These are phyloP conservation scores for Candida silvicultrix DNA, from an alignment of 805 yeast genomes.

Conservation along the genomic window DNA sequence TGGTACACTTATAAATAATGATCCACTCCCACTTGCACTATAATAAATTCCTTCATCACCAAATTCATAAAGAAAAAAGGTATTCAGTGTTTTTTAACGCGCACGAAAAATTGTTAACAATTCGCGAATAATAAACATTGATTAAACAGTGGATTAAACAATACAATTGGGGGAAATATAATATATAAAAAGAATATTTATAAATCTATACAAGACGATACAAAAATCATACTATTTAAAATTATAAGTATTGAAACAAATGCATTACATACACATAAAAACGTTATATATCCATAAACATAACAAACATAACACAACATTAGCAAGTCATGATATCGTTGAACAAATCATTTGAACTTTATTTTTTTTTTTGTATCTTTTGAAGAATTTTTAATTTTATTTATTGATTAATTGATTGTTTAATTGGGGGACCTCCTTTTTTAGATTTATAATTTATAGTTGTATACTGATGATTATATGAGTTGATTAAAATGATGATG, in stretches of 20 bases:
- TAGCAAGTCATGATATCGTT: not conserved
- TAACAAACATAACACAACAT: not conserved
- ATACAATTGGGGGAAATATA: too few relatives aligned
- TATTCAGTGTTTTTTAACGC: too few relatives aligned
- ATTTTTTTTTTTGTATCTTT: not conserved
- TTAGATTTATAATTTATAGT: not conserved
- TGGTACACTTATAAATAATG: too few relatives aligned
- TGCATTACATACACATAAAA: not conserved
- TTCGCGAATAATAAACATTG: too few relatives aligned
- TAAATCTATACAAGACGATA: not conserved
- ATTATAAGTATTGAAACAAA: not conserved
- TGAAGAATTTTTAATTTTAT: too few relatives aligned
- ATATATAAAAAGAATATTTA: not conserved
- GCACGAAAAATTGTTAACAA: too few relatives aligned
- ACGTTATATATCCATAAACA: not conserved
- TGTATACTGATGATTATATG: not conserved
- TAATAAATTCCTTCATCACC: too few relatives aligned
- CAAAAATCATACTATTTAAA: too few relatives aligned
- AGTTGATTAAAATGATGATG: not conserved
- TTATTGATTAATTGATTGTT: not conserved
- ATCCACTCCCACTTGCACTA: too few relatives aligned
- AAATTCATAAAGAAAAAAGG: too few relatives aligned
- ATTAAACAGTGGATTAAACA: too few relatives aligned
- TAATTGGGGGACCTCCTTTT: too few relatives aligned
- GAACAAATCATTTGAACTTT: not conserved